Evolutionary conservation across 352 stramenopile genomes (phyloP).

Genomic region (Globisporangium perplexum): DNA sequence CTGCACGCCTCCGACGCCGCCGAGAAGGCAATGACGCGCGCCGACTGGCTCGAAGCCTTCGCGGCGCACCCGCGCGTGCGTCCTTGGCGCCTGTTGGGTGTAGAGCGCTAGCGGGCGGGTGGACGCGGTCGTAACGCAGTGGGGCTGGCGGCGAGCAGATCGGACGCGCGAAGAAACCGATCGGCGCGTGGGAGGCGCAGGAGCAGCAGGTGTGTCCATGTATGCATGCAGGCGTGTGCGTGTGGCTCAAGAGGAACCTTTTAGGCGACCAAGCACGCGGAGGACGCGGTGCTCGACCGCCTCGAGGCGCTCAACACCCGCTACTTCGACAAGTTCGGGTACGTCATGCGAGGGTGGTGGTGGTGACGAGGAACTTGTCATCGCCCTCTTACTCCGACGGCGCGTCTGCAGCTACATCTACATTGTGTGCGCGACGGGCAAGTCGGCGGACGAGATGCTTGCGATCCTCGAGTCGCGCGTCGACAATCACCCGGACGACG

Average conservation of each 20-base stretch:
- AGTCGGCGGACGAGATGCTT: slow-evolving; percentile 73
- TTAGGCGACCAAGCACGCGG: slow-evolving; percentile 51
- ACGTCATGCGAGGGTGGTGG: too few species aligned
- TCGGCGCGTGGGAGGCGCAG: slow-evolving; percentile 69
- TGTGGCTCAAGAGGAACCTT: background rate
- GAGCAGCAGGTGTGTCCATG: slow-evolving; percentile 44
- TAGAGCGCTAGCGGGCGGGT: background rate
- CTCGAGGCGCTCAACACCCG: slow-evolving; percentile 59
- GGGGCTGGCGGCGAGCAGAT: slow-evolving; percentile 26
- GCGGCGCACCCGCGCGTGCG: slow-evolving; percentile 48
- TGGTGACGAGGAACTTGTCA: background rate
- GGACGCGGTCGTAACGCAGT: background rate
- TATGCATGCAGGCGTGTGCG: too few species aligned
- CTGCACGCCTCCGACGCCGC: slow-evolving; percentile 32
- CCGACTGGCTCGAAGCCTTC: slow-evolving; percentile 73
- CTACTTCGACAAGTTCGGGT: slow-evolving; percentile 72
- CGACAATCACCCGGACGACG: slow-evolving; percentile 29
- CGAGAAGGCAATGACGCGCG: slow-evolving; percentile 28
- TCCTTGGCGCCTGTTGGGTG: too few species aligned
- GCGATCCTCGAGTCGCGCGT: slow-evolving; percentile 56
- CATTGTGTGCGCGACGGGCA: slow-evolving; percentile 77
- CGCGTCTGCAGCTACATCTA: slow-evolving; percentile 51
- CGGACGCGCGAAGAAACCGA: slow-evolving; percentile 53
- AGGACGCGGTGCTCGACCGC: slow-evolving; percentile 40
- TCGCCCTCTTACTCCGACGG: background rate